Percentiles rank a stretch among this genome's conserved stretches.
These are phyloP conservation scores for Salix koriyanagi DNA, from an alignment of 345 rosid species.

Conservation along the genomic window DNA sequence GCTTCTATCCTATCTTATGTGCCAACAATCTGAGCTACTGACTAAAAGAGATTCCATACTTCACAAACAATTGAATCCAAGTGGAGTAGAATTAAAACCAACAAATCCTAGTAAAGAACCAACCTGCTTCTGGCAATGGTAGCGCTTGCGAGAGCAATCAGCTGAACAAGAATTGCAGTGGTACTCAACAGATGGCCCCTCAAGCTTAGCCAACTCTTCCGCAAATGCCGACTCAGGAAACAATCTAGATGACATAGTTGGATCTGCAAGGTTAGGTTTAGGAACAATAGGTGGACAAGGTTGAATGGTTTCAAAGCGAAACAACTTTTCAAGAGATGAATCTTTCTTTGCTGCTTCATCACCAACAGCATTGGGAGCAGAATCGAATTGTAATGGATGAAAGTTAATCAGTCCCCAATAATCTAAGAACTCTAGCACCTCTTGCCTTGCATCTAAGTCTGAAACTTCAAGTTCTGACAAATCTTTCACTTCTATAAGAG, in stretches of 20 bases:
- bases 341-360: slow-evolving; percentile 38
- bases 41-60: neutral
- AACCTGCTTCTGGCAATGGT: slow-evolving; percentile 98
- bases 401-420: slow-evolving; percentile 98
- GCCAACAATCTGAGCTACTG: neutral
- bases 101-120: slow-evolving; percentile 16
- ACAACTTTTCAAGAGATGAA: slow-evolving; percentile 62
- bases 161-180: slow-evolving; percentile 99
- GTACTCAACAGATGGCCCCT: slow-evolving; percentile 89
- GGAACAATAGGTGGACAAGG: slow-evolving; percentile 41
- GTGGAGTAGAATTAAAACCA: slow-evolving; percentile 5
- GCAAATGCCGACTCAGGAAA: slow-evolving; percentile 66
- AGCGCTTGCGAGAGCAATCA: slow-evolving; percentile 98
- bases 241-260: slow-evolving; percentile 51
- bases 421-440: slow-evolving; percentile 91
- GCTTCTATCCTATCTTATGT: neutral
- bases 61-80: neutral
- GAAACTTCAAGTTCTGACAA: slow-evolving; percentile 73
- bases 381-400: slow-evolving; percentile 68
- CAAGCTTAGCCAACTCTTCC: slow-evolving; percentile 72
- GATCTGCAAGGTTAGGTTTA: slow-evolving; percentile 48
- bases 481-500: slow-evolving; percentile 62
- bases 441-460: slow-evolving; percentile 72
- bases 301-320: slow-evolving; percentile 61
- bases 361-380: slow-evolving; percentile 35